phyloP scores from a whole-genome alignment of 2,329 filamentous ascomycete species.

The Domatiomyces catenatus region DNA sequence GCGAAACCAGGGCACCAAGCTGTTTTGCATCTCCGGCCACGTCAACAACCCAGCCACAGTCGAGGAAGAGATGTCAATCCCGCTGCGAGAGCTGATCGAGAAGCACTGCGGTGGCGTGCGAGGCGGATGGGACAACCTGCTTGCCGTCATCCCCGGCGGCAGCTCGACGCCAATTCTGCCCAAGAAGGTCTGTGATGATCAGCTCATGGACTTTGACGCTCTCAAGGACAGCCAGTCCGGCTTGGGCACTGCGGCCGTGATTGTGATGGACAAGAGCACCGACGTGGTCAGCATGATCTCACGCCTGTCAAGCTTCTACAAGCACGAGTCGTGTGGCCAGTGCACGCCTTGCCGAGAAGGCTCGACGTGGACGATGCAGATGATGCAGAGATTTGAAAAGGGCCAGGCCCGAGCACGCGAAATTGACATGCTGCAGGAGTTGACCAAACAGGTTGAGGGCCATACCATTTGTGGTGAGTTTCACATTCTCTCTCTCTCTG shows the following conservation, averaged over 20 bases:
- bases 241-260: slow-evolving; percentile 91
- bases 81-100: slow-evolving; percentile 88
- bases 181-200: slow-evolving; percentile 77
- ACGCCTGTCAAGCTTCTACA: slow-evolving; percentile 89
- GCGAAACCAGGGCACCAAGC: slow-evolving; percentile 91
- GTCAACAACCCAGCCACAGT: slow-evolving; percentile 98
- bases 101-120: slow-evolving; percentile 95
- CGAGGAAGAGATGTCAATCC: slow-evolving; percentile 98
- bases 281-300: slow-evolving; percentile 91
- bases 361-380: slow-evolving; percentile 97
- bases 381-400: slow-evolving; percentile 92
- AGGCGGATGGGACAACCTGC: slow-evolving; percentile 94
- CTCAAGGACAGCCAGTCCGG: slow-evolving; percentile 96
- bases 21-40: slow-evolving; percentile 94
- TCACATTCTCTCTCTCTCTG: not conserved
- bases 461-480: slow-evolving; percentile 88
- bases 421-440: slow-evolving; percentile 98
- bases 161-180: slow-evolving; percentile 93
- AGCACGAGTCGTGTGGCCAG: slow-evolving; percentile 95
- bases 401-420: slow-evolving; percentile 77
- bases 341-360: slow-evolving; percentile 99
- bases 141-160: slow-evolving; percentile 87
- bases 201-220: slow-evolving; percentile 97
- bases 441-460: slow-evolving; percentile 98
- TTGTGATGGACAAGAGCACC: slow-evolving; percentile 97